Percentiles rank a stretch among this genome's conserved stretches.
These are phyloP conservation scores for Dillenia suffruticosa DNA, from an alignment of 164 flowering plant species.

Conservation along the genomic window DNA sequence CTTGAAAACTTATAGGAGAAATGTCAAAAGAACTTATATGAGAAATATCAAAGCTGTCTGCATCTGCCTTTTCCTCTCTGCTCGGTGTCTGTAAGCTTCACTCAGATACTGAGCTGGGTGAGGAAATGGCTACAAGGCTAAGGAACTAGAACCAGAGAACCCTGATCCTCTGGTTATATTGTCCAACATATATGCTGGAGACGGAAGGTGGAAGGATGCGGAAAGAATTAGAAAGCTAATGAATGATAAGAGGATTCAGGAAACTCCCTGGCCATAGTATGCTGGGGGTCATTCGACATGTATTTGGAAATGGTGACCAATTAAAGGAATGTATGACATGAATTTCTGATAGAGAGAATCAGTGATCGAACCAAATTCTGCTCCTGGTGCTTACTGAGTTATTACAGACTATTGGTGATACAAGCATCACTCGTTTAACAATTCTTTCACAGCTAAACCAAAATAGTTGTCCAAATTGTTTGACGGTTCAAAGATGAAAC, in stretches of 20 bases:
- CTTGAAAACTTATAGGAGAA: constrained; percentile 36
- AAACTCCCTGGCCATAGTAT: constrained; percentile 55
- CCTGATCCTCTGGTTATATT: constrained; percentile 54
- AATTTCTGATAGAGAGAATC: too few species aligned
- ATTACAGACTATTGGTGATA: constrained; percentile 3
- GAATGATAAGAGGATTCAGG: constrained; percentile 33
- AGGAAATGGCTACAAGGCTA: constrained; percentile 52
- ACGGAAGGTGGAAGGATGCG: constrained; percentile 62
- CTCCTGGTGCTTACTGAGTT: neutral
- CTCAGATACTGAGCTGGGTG: constrained; percentile 44
- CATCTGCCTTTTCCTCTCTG: constrained; percentile 49
- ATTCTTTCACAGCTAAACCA: constrained; percentile 47
- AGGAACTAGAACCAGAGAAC: constrained; percentile 51
- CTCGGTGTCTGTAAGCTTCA: constrained; percentile 57
- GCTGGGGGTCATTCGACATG: constrained; percentile 14
- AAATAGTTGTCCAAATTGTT: constrained; percentile 58
- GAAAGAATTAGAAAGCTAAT: constrained; percentile 51
- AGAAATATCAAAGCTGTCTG: constrained; percentile 37
- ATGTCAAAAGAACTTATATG: constrained; percentile 32
- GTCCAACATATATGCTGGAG: constrained; percentile 59
- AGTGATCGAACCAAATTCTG: too few species aligned
- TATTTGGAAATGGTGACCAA: too few species aligned
- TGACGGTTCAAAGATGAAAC: constrained; percentile 82
- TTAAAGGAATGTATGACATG: too few species aligned
- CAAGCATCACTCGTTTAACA: constrained; percentile 36